phyloP scores from a whole-genome alignment of 306 rosid genomes.

The Canavalia ensiformis region DNA sequence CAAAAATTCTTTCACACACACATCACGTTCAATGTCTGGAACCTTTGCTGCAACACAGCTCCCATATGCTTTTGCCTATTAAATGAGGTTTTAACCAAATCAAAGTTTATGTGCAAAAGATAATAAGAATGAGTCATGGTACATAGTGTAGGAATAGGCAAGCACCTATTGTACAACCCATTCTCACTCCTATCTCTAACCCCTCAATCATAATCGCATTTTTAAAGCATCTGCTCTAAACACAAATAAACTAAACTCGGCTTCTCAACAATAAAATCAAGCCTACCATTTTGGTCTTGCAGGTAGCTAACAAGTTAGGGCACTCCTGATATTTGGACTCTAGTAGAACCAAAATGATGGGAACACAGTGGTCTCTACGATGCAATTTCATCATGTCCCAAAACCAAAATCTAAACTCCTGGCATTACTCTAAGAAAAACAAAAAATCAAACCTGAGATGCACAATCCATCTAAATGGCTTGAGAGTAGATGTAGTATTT shows the following conservation, averaged over 20 bases:
- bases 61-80: conserved; percentile 87
- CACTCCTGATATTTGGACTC: too few relatives aligned
- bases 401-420: too few relatives aligned
- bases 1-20: conserved; percentile 87
- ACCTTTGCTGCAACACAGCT: conserved; percentile 90
- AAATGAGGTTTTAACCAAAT: conserved; percentile 45
- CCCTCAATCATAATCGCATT: conserved; percentile 8
- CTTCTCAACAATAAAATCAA: conserved; percentile 31
- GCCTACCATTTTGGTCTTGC: conserved; percentile 12
- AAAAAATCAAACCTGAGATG: conserved; percentile 81
- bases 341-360: too few relatives aligned
- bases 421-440: too few relatives aligned
- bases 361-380: too few relatives aligned
- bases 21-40: conserved; percentile 89
- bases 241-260: conserved; percentile 4
- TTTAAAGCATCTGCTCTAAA: conserved; percentile 19
- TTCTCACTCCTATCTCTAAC: conserved; percentile 34
- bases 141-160: too few relatives aligned
- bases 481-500: conserved; percentile 68
- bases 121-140: neutral
- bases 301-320: conserved; percentile 15
- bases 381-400: too few relatives aligned
- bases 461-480: conserved; percentile 76
- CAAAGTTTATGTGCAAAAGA: conserved; percentile 18
- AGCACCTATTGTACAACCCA: conserved; percentile 39